Conservation (phyloP, 176 grass and related monocot species). For the Lolium perenne region DNA sequence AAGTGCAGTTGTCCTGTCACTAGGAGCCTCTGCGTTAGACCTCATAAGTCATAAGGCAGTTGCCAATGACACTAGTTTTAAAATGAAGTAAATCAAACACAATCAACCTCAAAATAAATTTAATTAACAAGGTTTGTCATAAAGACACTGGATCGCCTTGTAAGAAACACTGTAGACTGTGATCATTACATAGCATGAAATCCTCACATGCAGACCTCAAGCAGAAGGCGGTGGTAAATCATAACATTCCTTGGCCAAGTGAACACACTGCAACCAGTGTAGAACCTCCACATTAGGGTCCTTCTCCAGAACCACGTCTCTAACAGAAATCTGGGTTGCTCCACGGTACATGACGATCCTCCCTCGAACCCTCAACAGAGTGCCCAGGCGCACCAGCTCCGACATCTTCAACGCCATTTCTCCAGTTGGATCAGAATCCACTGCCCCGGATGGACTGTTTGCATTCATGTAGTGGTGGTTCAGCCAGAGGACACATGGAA, state of each 20-base stretch:
- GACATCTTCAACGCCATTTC: slow-evolving; percentile 55
- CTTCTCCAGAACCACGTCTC: slow-evolving; percentile 72
- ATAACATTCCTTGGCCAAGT: slow-evolving; percentile 69
- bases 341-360: slow-evolving; percentile 68
- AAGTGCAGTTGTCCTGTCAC: neutral
- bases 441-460: neutral
- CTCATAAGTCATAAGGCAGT: neutral
- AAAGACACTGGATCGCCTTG: slow-evolving; percentile 8
- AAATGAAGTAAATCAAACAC: neutral
- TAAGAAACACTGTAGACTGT: slow-evolving; percentile 18
- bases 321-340: slow-evolving; percentile 63
- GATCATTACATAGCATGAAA: slow-evolving; percentile 28
- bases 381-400: slow-evolving; percentile 54
- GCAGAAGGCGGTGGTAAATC: slow-evolving; percentile 34
- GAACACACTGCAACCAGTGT: slow-evolving; percentile 77
- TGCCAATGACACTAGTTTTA: slow-evolving; percentile 1
- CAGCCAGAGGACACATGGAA: slow-evolving; percentile 81
- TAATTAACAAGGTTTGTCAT: slow-evolving; percentile 1
- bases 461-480: slow-evolving; percentile 45
- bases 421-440: slow-evolving; percentile 48
- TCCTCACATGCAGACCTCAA: slow-evolving; percentile 10
- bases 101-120: neutral
- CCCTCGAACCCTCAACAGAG: slow-evolving; percentile 67
- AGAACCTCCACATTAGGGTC: slow-evolving; percentile 79
- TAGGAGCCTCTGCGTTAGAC: slow-evolving; percentile 10